Evolutionary conservation across 192 early-diverging fungal genomes (phyloP), one percentile per base, ranked within the genome.

Genomic region (Coemansia sp.): DNA sequence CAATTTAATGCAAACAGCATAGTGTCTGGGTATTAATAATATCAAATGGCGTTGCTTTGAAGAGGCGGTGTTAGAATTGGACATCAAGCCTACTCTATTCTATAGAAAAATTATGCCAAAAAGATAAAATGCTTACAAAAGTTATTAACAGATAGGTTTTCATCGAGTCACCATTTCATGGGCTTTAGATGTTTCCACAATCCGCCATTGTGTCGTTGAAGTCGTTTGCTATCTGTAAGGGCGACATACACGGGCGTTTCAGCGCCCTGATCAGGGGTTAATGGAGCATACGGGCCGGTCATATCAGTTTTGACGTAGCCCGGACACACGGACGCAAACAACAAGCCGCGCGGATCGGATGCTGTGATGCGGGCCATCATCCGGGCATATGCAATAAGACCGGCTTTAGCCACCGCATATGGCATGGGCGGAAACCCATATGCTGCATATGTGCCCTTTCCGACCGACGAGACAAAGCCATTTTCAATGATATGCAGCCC

Each of bases 341-440:
- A 14, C 19, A 81, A 56, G 23, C 57, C 53, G 19, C 74, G 66
- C 15, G 66, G 43, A 32, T 81, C 74, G 5, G 5, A 1, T 1
- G 52, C 32, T n/a, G 32, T 25, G 3, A 58, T 49, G 14, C 79
- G 62, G 5, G 79, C 79, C 55, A 81, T 58, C 65, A 81, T 69
- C 2, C 74, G 58, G 14, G 79, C 66, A 56, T 73, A 81, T 4
- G 79, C 73, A 9, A 81, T 76, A 23, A 81, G 61, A 0, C 79
- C 79, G 1, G 74, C 79, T 58, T 81, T 81, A 41, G 79, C 68
- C 2, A 81, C 79, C 3, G 69, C 74, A 67, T 74, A 80, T 10
- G 77, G 77, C 77, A 80, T 80, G 0, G 77, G 77, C 37, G 77
- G 77, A 37, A 80, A 80, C 0, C 77, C 77, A 38, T 80, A 80